Evolutionary conservation across 805 yeast genomes (phyloP).

Genomic region (Candida lessepsii): DNA sequence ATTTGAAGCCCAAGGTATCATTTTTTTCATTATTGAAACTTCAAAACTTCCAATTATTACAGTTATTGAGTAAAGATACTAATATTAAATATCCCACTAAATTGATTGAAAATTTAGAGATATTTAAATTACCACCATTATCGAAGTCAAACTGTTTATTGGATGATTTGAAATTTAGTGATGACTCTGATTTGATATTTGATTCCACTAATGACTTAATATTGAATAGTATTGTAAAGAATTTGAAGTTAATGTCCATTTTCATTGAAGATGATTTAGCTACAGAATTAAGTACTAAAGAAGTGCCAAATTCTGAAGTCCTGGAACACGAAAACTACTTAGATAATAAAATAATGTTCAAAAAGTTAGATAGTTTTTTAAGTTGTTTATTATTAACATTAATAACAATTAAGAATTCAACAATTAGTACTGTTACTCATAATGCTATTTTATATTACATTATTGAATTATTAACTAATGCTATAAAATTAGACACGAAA

Average conservation of each 20-base stretch:
- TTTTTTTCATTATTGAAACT: constrained; percentile 16
- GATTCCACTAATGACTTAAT: not conserved
- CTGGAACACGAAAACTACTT: too few species aligned
- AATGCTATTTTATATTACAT: not conserved
- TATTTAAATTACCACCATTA: constrained; percentile 12
- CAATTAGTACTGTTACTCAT: not conserved
- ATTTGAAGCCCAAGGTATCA: constrained; percentile 22
- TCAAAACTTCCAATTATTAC: constrained; percentile 2
- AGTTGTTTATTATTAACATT: constrained; percentile 2
- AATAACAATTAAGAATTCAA: not conserved
- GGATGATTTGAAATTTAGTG: constrained; percentile 3
- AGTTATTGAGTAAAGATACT: not conserved
- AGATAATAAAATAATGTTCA: constrained; percentile 4
- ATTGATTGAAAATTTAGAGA: not conserved
- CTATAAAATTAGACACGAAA: too few species aligned
- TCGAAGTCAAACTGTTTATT: constrained; percentile 9
- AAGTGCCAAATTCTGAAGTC: too few species aligned
- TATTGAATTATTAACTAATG: not conserved
- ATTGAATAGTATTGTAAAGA: constrained; percentile 5
- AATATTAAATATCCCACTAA: not conserved
- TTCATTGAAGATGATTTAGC: constrained; percentile 11
- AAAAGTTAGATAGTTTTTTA: constrained; percentile 5
- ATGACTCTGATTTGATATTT: constrained; percentile 1
- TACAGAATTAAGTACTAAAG: too few species aligned
- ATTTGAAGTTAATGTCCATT: constrained; percentile 11